Conservation (phyloP, 2,329 filamentous ascomycete species). For the Talaromyces rugulosus region DNA sequence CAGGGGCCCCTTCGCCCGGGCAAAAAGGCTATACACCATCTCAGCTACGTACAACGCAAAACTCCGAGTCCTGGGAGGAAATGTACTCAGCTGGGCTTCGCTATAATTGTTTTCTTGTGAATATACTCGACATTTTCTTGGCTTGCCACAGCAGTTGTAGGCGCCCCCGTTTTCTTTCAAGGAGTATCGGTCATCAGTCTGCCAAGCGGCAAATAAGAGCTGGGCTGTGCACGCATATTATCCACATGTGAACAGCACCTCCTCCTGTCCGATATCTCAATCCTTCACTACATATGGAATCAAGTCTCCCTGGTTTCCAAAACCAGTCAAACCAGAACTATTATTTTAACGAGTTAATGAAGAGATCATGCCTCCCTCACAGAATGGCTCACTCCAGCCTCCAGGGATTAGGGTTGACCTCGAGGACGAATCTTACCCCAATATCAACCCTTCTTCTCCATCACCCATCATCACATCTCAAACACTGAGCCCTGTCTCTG, state of each 20-base stretch:
- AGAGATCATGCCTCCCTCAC: background rate
- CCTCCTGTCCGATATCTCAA: background rate
- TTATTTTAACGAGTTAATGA: background rate
- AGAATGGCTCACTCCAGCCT: background rate
- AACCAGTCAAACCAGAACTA: background rate
- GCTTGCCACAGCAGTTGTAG: background rate
- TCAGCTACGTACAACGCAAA: background rate
- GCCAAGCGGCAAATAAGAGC: background rate
- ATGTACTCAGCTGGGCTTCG: background rate
- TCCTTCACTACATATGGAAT: background rate
- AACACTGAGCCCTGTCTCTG: constrained; percentile 1
- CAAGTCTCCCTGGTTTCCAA: background rate
- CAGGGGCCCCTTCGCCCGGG: background rate
- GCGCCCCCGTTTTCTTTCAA: background rate
- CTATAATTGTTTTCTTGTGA: background rate
- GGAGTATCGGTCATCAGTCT: background rate
- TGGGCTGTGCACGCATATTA: background rate
- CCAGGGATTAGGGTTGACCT: background rate
- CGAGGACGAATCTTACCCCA: background rate
- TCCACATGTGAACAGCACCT: background rate
- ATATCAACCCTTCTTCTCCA: background rate
- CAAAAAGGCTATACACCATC: background rate
- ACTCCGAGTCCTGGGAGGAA: background rate
- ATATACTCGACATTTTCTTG: background rate
- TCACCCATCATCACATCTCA: background rate